Percentiles rank a stretch among this genome's conserved stretches.
phyloP scores from a whole-genome alignment of 228 moss, liverwort and hornwort species.

The Sphagnum magellanicum region DNA sequence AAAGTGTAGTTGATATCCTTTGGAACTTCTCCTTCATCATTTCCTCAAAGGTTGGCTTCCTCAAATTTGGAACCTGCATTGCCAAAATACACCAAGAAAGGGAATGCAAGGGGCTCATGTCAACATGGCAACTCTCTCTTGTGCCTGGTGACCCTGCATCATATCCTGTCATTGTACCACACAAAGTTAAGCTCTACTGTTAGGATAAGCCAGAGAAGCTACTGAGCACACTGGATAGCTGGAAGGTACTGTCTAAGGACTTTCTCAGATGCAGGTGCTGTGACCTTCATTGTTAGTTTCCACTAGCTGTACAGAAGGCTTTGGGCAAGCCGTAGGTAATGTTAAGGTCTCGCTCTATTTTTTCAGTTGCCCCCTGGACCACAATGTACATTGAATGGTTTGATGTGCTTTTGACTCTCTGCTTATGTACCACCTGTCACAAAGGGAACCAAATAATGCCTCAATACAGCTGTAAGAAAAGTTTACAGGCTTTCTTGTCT shows the following conservation, averaged over 20 bases:
- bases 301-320: conserved; percentile 37
- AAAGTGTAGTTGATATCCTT: conserved; percentile 19
- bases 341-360: conserved; percentile 4
- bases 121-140: conserved; percentile 13
- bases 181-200: conserved; percentile 5
- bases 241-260: conserved; percentile 10
- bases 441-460: conserved; percentile 25
- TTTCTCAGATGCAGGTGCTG: conserved; percentile 32
- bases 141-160: conserved; percentile 16
- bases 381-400: conserved; percentile 32
- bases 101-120: conserved; percentile 5
- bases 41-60: not conserved
- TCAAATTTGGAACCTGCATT: not conserved
- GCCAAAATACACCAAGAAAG: no score
- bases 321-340: conserved; percentile 12
- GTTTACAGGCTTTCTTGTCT: no score
- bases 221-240: conserved; percentile 14
- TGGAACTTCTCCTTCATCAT: conserved; percentile 5
- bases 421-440: conserved; percentile 31
- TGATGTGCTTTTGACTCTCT: conserved; percentile 35
- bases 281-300: conserved; percentile 30
- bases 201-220: conserved; percentile 14
- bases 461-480: conserved; percentile 21
- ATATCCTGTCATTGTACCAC: conserved; percentile 30
- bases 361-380: conserved; percentile 18